Percentiles rank a stretch among this genome's conserved stretches.
These are phyloP conservation scores for Gilbertella persicaria DNA, from an alignment of 371 early-diverging fungal genomes.

Conservation along the genomic window DNA sequence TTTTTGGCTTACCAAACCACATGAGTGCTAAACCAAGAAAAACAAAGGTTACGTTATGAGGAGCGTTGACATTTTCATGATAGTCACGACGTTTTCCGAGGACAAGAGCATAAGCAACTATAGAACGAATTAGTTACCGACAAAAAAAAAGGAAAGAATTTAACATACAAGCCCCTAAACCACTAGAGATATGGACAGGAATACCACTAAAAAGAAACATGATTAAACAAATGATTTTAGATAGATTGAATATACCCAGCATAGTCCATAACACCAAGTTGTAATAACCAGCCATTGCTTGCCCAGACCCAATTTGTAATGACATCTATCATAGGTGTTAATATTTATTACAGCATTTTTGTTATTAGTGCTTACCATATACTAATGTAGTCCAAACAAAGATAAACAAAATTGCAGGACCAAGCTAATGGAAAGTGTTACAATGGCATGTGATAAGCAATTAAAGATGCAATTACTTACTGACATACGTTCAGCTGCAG, in stretches of 20 bases:
- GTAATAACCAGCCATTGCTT: conserved; percentile 67
- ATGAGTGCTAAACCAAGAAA: conserved; percentile 78
- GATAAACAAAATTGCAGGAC: conserved; percentile 77
- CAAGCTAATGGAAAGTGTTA: no score
- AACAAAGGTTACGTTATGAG: conserved; percentile 82
- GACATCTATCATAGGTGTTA: conserved; percentile 40
- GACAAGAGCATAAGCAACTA: conserved; percentile 79
- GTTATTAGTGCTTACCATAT: conserved; percentile 45
- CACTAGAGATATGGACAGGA: conserved; percentile 85
- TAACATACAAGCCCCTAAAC: conserved; percentile 62
- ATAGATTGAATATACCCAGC: conserved; percentile 51
- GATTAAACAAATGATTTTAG: not conserved
- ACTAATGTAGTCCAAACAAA: conserved; percentile 87
- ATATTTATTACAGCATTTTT: not conserved
- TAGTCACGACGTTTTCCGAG: conserved; percentile 74
- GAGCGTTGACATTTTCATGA: conserved; percentile 62
- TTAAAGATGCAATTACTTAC: conserved; percentile 19
- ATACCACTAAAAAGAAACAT: conserved; percentile 59
- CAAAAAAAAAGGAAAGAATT: not conserved
- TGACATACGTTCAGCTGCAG: conserved; percentile 83
- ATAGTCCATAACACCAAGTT: conserved; percentile 78
- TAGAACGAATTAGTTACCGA: not conserved
- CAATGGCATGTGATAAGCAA: not conserved
- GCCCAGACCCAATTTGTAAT: conserved; percentile 87
- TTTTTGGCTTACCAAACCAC: conserved; percentile 90